Conservation (phyloP, 495 filamentous ascomycete genomes). For the Hypoxylon lenormandii region DNA sequence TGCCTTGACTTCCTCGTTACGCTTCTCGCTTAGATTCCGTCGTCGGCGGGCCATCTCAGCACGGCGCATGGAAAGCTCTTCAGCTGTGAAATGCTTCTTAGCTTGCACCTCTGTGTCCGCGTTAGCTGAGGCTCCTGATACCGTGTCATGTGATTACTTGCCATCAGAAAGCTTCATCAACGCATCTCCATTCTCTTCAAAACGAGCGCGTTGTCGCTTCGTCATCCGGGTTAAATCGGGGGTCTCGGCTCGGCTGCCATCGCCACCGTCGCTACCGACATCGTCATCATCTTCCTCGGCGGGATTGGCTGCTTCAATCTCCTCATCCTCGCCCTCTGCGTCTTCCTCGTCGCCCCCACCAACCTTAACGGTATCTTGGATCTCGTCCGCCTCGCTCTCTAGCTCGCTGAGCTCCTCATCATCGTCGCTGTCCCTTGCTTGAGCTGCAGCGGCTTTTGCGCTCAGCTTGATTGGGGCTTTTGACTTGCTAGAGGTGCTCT, state of each 20-base stretch:
- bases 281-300: conserved; percentile 74
- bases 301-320: conserved; percentile 66
- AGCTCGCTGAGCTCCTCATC: conserved; percentile 63
- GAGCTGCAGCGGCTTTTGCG: conserved; percentile 45
- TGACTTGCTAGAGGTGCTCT: conserved; percentile 44
- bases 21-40: conserved; percentile 97
- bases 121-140: conserved; percentile 19
- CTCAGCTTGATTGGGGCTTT: conserved; percentile 36
- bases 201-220: conserved; percentile 80
- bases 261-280: conserved; percentile 72
- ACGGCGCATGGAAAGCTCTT: conserved; percentile 93
- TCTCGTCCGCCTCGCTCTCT: conserved; percentile 63
- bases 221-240: conserved; percentile 89
- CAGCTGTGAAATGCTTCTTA: conserved; percentile 91
- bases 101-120: conserved; percentile 79
- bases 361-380: conserved; percentile 60
- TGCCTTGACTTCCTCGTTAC: conserved; percentile 98
- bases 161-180: conserved; percentile 83
- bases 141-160: conserved; percentile 29
- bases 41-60: conserved; percentile 95
- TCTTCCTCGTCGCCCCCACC: conserved; percentile 61
- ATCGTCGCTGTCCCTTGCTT: conserved; percentile 56
- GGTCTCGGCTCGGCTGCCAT: conserved; percentile 70
- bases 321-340: conserved; percentile 72
- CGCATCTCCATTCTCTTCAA: conserved; percentile 70